phyloP scores from a whole-genome alignment of 2,329 filamentous ascomycete genomes.

The Paraconiothyrium sp. region DNA sequence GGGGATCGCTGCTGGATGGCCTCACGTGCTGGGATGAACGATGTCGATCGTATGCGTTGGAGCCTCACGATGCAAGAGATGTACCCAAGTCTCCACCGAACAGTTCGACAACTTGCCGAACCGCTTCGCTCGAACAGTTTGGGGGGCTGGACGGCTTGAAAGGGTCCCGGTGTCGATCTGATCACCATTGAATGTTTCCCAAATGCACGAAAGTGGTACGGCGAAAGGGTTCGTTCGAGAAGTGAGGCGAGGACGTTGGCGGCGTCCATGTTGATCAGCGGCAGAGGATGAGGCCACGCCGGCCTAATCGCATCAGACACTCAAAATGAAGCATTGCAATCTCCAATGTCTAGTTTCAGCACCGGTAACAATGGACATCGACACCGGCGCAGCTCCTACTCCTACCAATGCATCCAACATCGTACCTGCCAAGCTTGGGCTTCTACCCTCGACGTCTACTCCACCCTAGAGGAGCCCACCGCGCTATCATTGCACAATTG shows the following conservation, averaged over 20 bases:
- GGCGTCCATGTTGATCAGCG: background rate
- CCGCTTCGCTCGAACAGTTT: background rate
- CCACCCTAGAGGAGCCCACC: background rate
- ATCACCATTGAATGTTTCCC: background rate
- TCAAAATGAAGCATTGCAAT: background rate
- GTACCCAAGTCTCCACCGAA: background rate
- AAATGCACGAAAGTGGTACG: background rate
- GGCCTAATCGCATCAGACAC: background rate
- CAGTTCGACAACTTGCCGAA: background rate
- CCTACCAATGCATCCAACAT: background rate
- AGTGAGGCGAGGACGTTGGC: conserved; percentile 7
- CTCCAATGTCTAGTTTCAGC: background rate
- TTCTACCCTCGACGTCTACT: background rate
- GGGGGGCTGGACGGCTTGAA: background rate
- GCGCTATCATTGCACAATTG: background rate
- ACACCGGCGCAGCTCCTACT: background rate
- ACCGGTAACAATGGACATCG: background rate
- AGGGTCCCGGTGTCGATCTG: conserved; percentile 3
- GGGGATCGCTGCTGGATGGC: conserved; percentile 1
- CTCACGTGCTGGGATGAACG: background rate
- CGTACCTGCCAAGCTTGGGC: conserved; percentile 13
- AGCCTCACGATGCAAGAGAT: conserved; percentile 8
- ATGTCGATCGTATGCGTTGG: background rate
- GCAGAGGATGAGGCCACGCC: background rate
- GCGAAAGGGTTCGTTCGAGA: background rate